phyloP scores from a whole-genome alignment of 352 stramenopile species.

The Pythium plurisporium region DNA sequence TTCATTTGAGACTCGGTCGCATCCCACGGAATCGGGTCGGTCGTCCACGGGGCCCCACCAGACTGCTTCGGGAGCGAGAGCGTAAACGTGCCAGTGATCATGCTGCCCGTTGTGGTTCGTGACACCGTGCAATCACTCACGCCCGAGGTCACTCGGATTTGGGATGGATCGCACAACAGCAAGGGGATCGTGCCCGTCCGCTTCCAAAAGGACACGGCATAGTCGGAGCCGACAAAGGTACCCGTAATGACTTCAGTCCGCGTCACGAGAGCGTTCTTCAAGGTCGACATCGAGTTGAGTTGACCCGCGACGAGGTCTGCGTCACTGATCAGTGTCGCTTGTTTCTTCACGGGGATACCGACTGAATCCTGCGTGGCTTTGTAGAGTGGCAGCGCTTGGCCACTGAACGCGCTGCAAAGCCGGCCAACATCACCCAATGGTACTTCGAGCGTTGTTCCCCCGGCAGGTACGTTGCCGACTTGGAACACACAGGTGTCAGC shows the following conservation, averaged over 20 bases:
- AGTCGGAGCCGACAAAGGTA: slow-evolving; percentile 53
- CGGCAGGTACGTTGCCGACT: slow-evolving; percentile 25
- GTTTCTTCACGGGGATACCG: slow-evolving; percentile 42
- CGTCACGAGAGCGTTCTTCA: slow-evolving; percentile 46
- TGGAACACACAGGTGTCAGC: slow-evolving; percentile 58
- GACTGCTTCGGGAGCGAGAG: slow-evolving; percentile 46
- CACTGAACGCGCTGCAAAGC: slow-evolving; percentile 49
- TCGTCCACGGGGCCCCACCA: slow-evolving; percentile 12
- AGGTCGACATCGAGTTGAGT: slow-evolving; percentile 31
- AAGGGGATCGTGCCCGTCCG: slow-evolving; percentile 56
- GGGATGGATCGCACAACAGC: slow-evolving; percentile 33
- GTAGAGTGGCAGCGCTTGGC: slow-evolving; percentile 42
- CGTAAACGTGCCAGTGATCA: slow-evolving; percentile 65
- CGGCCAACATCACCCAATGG: slow-evolving; percentile 36
- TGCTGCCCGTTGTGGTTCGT: slow-evolving; percentile 45
- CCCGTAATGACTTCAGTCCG: slow-evolving; percentile 30
- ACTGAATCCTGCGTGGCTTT: slow-evolving; percentile 40
- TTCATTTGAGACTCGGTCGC: slow-evolving; percentile 63
- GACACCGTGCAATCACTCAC: slow-evolving; percentile 28
- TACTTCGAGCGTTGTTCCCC: slow-evolving; percentile 33
- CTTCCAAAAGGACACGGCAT: slow-evolving; percentile 59
- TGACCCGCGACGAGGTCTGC: slow-evolving; percentile 36
- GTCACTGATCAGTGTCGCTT: slow-evolving; percentile 28
- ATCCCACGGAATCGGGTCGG: slow-evolving; percentile 65
- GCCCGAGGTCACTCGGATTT: slow-evolving; percentile 30